Base-by-base conservation (phyloP, 1,139 yeast genomes). In the Wickerhamomyces sp. region DNA sequence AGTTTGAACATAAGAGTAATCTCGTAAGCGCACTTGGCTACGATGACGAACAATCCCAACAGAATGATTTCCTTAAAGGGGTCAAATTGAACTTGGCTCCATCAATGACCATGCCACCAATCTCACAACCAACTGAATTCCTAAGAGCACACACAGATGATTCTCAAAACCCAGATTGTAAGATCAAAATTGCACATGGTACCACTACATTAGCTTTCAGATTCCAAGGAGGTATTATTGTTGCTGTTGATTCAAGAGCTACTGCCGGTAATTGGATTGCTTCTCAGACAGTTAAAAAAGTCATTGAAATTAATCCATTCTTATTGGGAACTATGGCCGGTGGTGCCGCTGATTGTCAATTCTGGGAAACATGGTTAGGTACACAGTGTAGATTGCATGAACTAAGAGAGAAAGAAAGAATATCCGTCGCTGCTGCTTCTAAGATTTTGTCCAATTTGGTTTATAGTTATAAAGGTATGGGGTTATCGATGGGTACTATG, bases 341-440 rank as follows among this genome's bases (percentile, higher is more conserved):
- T 69, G 98, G 98, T 73, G 99, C 99, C 43, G 99, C 99, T 29
- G 99, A 93, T 70, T 93, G 99, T 75, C 99, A 94, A 68, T 94
- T 76, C 68, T 93, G 99, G 99, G 98, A 93, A 71, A 89, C 97
- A 30, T 93, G 98, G 98, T 76, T 93, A 53, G 99, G 99, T 55
- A 75, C 96, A 23, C 98, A 93, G 69, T 93, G 99, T 72, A 78
- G 99, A 62, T 72, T 93, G 59, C 96, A 91, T 66, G 99, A 93
- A 67, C 76, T 93, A 61, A 79, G 96, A 63, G 94, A 91, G 67
- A 91, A 91, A 69, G 94, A 90, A 67, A 78, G 99, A 59, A 93
- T 93, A 55, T 82, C 95, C 3, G 98, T 91, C 39, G 95, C 97
- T 31, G 96, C 99, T 10, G 99, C 99, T 10, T 87, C 96, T 30